Percentiles rank a stretch among this genome's conserved stretches.
Evolutionary conservation across 495 filamentous ascomycete species (phyloP).

Genomic region (Annulohypoxylon nitens): DNA sequence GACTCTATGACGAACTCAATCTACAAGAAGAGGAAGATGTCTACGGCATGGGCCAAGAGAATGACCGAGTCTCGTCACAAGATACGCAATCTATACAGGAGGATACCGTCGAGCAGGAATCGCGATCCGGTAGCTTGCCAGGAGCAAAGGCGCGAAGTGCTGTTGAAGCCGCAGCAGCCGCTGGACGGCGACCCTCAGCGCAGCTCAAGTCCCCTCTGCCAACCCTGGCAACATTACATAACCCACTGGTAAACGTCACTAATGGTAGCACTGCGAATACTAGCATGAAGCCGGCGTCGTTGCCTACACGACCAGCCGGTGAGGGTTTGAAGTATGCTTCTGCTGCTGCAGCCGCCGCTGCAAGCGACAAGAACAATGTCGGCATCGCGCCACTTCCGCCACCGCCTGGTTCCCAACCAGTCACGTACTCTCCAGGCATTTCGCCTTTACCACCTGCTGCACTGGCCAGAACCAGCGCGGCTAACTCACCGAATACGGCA

Average conservation of each 20-base stretch:
- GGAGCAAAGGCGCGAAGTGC: conserved; percentile 67
- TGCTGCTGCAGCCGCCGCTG: conserved; percentile 93
- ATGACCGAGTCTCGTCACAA: conserved; percentile 91
- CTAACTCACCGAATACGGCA: conserved; percentile 58
- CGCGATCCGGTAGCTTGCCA: conserved; percentile 62
- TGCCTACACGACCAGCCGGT: conserved; percentile 84
- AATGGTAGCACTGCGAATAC: conserved; percentile 66
- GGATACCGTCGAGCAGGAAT: conserved; percentile 75
- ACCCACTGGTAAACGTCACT: conserved; percentile 70
- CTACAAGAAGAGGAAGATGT: conserved; percentile 89
- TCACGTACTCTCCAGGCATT: conserved; percentile 55
- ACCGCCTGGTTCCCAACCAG: conserved; percentile 73
- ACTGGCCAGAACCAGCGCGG: conserved; percentile 56
- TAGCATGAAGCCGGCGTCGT: conserved; percentile 90
- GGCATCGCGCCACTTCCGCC: conserved; percentile 94
- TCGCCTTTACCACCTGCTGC: conserved; percentile 63
- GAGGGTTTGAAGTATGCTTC: conserved; percentile 97
- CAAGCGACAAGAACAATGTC: conserved; percentile 93
- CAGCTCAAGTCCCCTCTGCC: conserved; percentile 96
- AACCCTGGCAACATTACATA: conserved; percentile 86
- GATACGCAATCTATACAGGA: conserved; percentile 94
- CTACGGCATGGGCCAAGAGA: conserved; percentile 85
- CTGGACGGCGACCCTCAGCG: conserved; percentile 82
- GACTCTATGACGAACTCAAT: conserved; percentile 92
- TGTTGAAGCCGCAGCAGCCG: conserved; percentile 62